Base-by-base conservation (phyloP, 1,284 basidiomycete genomes). In the Ganoderma lucidum region DNA sequence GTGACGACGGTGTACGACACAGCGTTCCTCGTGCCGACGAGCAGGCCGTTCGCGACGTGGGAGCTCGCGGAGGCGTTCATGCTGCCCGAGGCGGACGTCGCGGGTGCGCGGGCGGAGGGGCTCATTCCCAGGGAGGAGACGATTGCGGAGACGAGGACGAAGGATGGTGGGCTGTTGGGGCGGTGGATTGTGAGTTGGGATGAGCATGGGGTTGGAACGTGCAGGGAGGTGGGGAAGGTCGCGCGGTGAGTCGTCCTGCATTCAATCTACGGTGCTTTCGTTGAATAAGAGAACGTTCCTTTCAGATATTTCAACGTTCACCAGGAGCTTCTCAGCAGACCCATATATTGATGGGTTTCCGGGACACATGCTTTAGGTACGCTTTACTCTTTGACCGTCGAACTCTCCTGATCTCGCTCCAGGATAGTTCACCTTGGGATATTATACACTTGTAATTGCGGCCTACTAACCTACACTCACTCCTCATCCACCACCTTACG, bases 281-380 rank as follows among this genome's bases (percentile, higher is more conserved):
- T 30, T 45, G 28, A 30, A 55, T 53, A 5, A 4, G 2, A 3
- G 48, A 53, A 28, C 14, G 10, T 68, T 71, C 69, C 17, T 28
- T 6, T 39, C 70, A 91, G 94, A 70, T 84, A 93, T 77, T 96
- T 95, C 79, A 94, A 95, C 75, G 92, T 96, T 42, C 94, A 96
- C 74, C 90, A 94, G 77, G 93, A 96, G 77, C 81, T 95, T 35
- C 78, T 96, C 12, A 70, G 67, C 55, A 67, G 65, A 28, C 75
- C 75, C 0, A 63, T 76, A 19, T 69, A 61, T 6, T 70, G 41
- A 69, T 23, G 15, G 8, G 35, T 23, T 37, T n/a, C 37, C 15
- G 39, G 45, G 48, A 9, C 17, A 15, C 6, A n/a, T 19, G 48
- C 9, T 32, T 59, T 23, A 41, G 62, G 55, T 53, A 41, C 23